Conservation (phyloP, 495 filamentous ascomycete species). For the Neurospora tetraspora region DNA sequence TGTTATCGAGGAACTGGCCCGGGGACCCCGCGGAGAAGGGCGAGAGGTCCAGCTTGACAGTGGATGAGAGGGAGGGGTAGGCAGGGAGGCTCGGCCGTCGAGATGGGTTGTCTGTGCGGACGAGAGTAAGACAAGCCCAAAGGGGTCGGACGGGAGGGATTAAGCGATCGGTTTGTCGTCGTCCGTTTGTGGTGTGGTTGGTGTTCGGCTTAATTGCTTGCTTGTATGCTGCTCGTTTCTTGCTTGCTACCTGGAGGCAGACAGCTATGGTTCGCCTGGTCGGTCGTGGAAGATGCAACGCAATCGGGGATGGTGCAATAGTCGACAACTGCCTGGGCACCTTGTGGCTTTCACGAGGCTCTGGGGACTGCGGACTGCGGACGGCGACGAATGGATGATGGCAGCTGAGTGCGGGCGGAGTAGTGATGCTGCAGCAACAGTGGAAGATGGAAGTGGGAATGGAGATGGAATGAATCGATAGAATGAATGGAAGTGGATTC, state of each 20-base stretch:
- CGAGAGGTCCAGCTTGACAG: conserved; percentile 40
- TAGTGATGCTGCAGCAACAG: neutral
- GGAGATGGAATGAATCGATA: neutral
- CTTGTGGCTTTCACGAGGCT: neutral
- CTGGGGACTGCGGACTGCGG: neutral
- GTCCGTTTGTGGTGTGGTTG: neutral
- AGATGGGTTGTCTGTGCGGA: neutral
- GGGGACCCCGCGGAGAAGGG: conserved; percentile 35
- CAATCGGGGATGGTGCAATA: neutral
- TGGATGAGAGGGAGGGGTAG: neutral
- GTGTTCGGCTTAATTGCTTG: neutral
- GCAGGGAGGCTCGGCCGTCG: neutral
- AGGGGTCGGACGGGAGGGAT: neutral
- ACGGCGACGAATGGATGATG: neutral
- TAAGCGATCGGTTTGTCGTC: neutral
- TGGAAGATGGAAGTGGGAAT: neutral
- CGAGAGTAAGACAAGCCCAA: neutral
- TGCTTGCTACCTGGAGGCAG: neutral
- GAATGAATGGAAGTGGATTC: neutral
- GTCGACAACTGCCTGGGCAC: neutral
- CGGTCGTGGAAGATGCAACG: neutral
- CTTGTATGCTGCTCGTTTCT: neutral
- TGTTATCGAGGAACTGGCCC: conserved; percentile 40
- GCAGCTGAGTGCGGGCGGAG: neutral
- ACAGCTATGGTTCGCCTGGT: neutral